Percentiles rank a stretch among this genome's conserved stretches.
These are phyloP conservation scores for Quercus cerris DNA, from an alignment of 306 rosid genomes.

Conservation along the genomic window DNA sequence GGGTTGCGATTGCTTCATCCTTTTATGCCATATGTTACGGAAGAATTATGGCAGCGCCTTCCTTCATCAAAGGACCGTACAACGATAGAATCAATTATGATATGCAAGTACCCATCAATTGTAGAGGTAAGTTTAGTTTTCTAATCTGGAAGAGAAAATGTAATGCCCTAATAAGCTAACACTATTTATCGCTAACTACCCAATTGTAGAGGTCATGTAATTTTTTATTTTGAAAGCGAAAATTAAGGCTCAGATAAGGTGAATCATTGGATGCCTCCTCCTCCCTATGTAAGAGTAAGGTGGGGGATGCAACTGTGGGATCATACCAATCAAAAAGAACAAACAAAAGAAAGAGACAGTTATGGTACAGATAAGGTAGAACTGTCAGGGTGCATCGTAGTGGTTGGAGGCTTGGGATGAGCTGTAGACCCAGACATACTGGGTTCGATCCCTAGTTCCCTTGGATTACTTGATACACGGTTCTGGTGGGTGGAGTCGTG, in stretches of 20 bases:
- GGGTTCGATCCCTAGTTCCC: too few relatives aligned
- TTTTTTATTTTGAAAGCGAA: not conserved
- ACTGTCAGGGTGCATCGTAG: too few relatives aligned
- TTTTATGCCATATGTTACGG: slow-evolving; percentile 94
- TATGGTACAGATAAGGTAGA: too few relatives aligned
- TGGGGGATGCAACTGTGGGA: too few relatives aligned
- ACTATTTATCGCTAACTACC: not conserved
- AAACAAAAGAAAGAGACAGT: too few relatives aligned
- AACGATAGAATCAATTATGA: slow-evolving; percentile 76
- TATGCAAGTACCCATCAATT: slow-evolving; percentile 61
- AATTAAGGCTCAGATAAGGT: not conserved
- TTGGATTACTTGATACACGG: too few relatives aligned
- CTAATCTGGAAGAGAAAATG: not conserved
- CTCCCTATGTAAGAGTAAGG: too few relatives aligned
- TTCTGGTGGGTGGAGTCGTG: too few relatives aligned
- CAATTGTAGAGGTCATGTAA: not conserved
- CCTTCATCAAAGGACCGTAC: slow-evolving; percentile 57
- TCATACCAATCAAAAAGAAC: too few relatives aligned
- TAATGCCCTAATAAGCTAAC: not conserved
- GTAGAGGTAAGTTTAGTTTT: slow-evolving; percentile 60
- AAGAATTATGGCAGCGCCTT: slow-evolving; percentile 98
- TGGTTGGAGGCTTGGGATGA: too few relatives aligned
- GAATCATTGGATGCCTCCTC: not conserved
- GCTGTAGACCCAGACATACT: too few relatives aligned
- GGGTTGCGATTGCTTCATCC: slow-evolving; percentile 97